Conservation (phyloP, 148 eudicot species). For the Polygonum maritimum region DNA sequence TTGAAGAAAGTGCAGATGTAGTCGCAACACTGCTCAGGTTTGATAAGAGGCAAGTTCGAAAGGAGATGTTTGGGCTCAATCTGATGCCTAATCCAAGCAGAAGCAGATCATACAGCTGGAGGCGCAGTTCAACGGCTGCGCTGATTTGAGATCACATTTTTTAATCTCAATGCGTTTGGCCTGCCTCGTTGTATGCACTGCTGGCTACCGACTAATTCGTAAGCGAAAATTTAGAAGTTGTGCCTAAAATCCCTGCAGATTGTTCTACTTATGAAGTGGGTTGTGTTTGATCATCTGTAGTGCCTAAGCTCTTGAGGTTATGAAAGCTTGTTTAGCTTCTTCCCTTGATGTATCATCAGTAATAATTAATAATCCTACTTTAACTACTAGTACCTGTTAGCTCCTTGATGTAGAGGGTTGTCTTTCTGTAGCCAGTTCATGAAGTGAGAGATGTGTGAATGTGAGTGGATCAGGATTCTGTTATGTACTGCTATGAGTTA, state of each 20-base stretch:
- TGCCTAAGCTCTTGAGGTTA: neutral
- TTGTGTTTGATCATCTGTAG: neutral
- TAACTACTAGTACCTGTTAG: neutral
- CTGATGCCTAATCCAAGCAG: conserved; percentile 38
- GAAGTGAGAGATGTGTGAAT: neutral
- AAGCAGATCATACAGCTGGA: conserved; percentile 43
- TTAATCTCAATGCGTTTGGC: neutral
- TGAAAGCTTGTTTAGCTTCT: conserved; percentile 4
- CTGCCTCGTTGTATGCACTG: neutral
- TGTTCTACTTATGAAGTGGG: neutral
- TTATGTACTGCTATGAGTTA: neutral
- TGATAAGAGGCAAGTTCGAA: conserved; percentile 44
- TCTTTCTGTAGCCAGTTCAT: neutral
- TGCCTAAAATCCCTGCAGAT: neutral
- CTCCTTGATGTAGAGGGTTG: neutral
- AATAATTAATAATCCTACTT: neutral
- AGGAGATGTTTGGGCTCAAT: conserved; percentile 76
- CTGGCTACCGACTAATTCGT: neutral
- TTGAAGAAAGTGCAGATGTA: conserved; percentile 57
- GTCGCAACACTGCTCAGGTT: conserved; percentile 65
- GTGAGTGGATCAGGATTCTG: neutral
- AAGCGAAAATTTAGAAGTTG: neutral
- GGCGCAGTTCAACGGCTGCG: conserved; percentile 18
- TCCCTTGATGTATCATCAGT: neutral
- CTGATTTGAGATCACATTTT: conserved; percentile 1